phyloP scores from a whole-genome alignment of 176 grass and related monocot species.

The Oryza longistaminata region DNA sequence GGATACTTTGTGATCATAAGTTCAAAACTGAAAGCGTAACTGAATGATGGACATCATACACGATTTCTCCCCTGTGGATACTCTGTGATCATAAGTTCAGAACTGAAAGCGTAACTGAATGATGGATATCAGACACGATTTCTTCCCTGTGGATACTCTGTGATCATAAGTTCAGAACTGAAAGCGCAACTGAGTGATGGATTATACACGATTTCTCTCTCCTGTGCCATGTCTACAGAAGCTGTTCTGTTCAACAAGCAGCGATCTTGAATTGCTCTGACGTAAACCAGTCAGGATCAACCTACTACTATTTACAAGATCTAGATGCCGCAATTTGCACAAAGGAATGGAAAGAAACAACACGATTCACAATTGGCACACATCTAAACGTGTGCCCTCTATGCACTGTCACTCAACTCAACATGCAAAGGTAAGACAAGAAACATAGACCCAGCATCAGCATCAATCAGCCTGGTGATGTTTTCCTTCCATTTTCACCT shows the following conservation, averaged over 20 bases:
- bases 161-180: slow-evolving; percentile 8
- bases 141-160: background rate
- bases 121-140: background rate
- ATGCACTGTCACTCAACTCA: background rate
- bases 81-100: slow-evolving; percentile 4
- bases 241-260: slow-evolving; percentile 9
- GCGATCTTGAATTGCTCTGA: slow-evolving; percentile 33
- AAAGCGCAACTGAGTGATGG: background rate
- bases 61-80: background rate
- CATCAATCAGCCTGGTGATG: background rate
- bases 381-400: background rate
- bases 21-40: slow-evolving; percentile 1
- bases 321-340: slow-evolving; percentile 31
- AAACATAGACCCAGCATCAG: background rate
- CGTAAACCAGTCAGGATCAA: slow-evolving; percentile 27
- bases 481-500: slow-evolving; percentile 39
- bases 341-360: background rate
- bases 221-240: background rate
- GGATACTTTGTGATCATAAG: slow-evolving; percentile 18
- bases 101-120: slow-evolving; percentile 10
- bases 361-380: background rate
- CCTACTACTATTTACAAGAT: slow-evolving; percentile 37
- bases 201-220: background rate
- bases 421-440: background rate
- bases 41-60: background rate